Conservation (phyloP, 306 rosid genomes). For the Castanea crenata region DNA sequence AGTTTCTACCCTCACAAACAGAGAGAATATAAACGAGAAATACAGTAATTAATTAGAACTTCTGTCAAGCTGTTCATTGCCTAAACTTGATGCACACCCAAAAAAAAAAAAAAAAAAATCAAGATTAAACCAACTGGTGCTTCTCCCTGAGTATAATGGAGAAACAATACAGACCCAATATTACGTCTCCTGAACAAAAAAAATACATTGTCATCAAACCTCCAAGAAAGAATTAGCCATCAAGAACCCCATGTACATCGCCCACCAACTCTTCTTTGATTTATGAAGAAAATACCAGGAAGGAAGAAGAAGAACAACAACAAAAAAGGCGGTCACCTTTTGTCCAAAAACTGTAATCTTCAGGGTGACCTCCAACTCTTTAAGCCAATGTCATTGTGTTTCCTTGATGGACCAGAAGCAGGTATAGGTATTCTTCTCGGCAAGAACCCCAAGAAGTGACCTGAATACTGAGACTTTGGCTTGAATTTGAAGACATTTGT, state of each 20-base stretch:
- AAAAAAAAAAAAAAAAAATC: conserved; percentile 7
- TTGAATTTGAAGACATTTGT: conserved; percentile 51
- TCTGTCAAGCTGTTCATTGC: conserved; percentile 40
- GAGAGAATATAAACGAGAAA: background rate
- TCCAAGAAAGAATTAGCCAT: conserved; percentile 42
- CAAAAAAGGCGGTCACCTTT: conserved; percentile 36
- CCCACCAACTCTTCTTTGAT: conserved; percentile 32
- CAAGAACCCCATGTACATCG: conserved; percentile 44
- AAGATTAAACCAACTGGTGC: conserved; percentile 27
- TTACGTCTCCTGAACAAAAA: conserved; percentile 24
- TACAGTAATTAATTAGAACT: conserved; percentile 15
- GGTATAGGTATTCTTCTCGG: conserved; percentile 78
- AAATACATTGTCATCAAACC: conserved; percentile 29
- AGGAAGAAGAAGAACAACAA: background rate
- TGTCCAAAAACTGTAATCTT: conserved; percentile 26
- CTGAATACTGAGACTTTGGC: conserved; percentile 50
- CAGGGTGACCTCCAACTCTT: conserved; percentile 66
- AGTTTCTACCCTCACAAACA: background rate
- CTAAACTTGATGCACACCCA: conserved; percentile 47
- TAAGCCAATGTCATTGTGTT: conserved; percentile 80
- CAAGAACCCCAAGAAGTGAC: conserved; percentile 80
- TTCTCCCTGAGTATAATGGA: conserved; percentile 33
- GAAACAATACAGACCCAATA: conserved; percentile 33
- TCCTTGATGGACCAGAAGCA: conserved; percentile 87
- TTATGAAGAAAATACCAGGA: conserved; percentile 27